Base-by-base conservation (phyloP, 108 stramenopile genomes). In the Cyclostephanos tholiformis region DNA sequence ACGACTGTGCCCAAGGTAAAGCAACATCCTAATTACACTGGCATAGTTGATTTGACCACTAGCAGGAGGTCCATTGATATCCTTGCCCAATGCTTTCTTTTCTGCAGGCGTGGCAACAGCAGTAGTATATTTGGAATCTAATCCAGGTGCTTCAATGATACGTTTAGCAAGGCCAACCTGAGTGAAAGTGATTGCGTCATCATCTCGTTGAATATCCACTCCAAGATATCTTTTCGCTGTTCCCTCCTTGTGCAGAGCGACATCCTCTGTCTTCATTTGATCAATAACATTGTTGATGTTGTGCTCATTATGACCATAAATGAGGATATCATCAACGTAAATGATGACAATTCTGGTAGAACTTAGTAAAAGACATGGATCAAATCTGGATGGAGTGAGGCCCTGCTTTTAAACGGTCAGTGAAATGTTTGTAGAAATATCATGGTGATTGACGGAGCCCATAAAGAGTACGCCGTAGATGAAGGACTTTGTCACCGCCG, bases 161-260 rank as follows among this genome's bases (percentile, higher is more conserved):
- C 76, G 60, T 25, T 72, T 72, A 29, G 74, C 84, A 2, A 86
- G 71, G 0, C 87, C 87, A 19, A 60, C 51, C 55, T 88, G 87
- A 19, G 83, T 77, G 26, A 73, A 48, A 1, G 29, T 29, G 20
- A 26, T 51, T 12, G 29, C 52, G 0, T 6, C 35, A 2, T 39
- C 50, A 20, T 25, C 22, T 1, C 11, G 38, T 4, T 20, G 12
- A 4, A 74, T 39, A 9, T 66, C 25, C 1, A 75, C 48, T 6
- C 71, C 71, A 35, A 72, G 60, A 25, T 51, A 72, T 13, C 71
- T 62, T 29, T 62, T 50, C 2, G 72, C 65, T 67, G 41, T 39
- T 25, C 51, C 53, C 27, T 69, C 49, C 44, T n/a, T n/a, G n/a
- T n/a, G n/a, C n/a, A n/a, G n/a, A 32, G 27, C 14, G 22, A 52